phyloP scores from a whole-genome alignment of 2,329 filamentous ascomycete species.

The Dothidotthia symphoricarpi region DNA sequence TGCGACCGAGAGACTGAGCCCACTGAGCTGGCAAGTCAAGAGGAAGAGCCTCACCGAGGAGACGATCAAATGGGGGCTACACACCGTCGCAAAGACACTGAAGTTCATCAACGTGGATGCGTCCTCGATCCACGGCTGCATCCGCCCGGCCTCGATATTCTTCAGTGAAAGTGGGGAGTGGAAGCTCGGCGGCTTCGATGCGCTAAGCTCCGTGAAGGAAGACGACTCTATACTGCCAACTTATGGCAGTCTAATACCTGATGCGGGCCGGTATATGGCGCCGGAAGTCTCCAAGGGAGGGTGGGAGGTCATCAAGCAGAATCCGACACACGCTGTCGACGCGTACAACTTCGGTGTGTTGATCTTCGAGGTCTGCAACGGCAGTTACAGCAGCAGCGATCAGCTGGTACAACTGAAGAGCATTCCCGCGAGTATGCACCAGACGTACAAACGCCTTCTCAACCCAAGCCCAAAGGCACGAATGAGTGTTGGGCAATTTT shows the following conservation, averaged over 20 bases:
- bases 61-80: conserved; percentile 94
- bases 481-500: conserved; percentile 77
- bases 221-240: conserved; percentile 92
- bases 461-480: conserved; percentile 87
- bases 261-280: conserved; percentile 78
- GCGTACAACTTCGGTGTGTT: conserved; percentile 82
- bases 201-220: conserved; percentile 92
- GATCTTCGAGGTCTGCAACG: conserved; percentile 90
- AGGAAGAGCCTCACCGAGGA: conserved; percentile 84
- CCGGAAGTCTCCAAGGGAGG: conserved; percentile 82
- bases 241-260: conserved; percentile 83
- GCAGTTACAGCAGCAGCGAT: conserved; percentile 70
- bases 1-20: conserved; percentile 85
- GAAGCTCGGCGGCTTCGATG: conserved; percentile 92
- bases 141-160: conserved; percentile 84
- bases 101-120: conserved; percentile 97
- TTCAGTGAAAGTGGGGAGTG: conserved; percentile 96
- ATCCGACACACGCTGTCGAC: conserved; percentile 78
- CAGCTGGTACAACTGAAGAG: conserved; percentile 83
- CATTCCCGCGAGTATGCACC: conserved; percentile 83
- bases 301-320: conserved; percentile 88
- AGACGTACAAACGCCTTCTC: conserved; percentile 84
- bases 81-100: conserved; percentile 84
- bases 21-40: conserved; percentile 85
- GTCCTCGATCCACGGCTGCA: conserved; percentile 81